Evolutionary conservation across 345 rosid genomes (phyloP).

Genomic region (Salix arbutifolia): DNA sequence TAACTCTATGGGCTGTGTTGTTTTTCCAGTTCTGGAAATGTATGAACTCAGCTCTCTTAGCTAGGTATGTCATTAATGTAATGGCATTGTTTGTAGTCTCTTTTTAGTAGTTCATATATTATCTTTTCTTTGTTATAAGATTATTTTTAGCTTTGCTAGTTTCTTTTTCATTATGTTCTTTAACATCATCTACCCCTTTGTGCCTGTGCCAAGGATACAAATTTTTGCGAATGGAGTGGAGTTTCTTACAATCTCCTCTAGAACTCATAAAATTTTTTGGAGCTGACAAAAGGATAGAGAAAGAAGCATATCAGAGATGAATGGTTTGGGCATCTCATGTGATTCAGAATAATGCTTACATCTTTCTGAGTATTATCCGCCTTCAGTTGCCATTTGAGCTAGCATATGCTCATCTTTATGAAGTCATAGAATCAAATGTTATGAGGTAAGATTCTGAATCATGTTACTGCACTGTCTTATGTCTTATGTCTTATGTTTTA

Average conservation of each 20-base stretch:
- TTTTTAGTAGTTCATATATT: background rate
- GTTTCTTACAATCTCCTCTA: conserved; percentile 44
- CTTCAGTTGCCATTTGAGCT: conserved; percentile 97
- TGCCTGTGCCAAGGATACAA: conserved; percentile 41
- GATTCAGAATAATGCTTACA: conserved; percentile 65
- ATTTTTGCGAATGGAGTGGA: conserved; percentile 54
- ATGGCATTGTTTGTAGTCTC: too few species aligned
- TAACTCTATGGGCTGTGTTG: conserved; percentile 76
- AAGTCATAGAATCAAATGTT: conserved; percentile 49
- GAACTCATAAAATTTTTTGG: conserved; percentile 41
- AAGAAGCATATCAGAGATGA: conserved; percentile 80
- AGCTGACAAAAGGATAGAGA: conserved; percentile 50
- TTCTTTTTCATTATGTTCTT: background rate
- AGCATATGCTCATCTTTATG: conserved; percentile 89
- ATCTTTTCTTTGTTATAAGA: background rate
- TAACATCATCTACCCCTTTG: background rate
- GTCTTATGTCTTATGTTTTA: too few species aligned
- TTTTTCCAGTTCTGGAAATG: conserved; percentile 98
- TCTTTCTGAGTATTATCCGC: conserved; percentile 73
- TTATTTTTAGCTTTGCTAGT: background rate
- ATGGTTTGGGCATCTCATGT: conserved; percentile 71
- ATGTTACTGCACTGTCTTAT: background rate
- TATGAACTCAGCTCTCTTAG: conserved; percentile 70
- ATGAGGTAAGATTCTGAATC: conserved; percentile 48
- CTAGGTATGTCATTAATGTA: conserved; percentile 42